Conservation (phyloP, 2,329 filamentous ascomycete species). For the Akanthomyces uredinophilus region DNA sequence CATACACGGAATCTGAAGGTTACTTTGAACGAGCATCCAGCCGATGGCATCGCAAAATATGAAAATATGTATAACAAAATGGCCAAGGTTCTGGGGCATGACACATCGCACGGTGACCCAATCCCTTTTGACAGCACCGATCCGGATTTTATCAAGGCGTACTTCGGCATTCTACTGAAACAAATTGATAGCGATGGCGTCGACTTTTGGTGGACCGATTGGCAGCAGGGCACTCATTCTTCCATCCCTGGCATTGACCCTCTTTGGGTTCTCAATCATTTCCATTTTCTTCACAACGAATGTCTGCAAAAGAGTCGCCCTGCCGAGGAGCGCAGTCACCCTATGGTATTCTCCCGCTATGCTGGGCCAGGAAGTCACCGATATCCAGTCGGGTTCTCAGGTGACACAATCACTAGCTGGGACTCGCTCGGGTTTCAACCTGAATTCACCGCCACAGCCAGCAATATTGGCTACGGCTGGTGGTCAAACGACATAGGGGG, state of each 20-base stretch:
- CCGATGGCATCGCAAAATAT: conserved; percentile 50
- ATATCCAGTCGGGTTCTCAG: conserved; percentile 61
- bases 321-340: conserved; percentile 19
- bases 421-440: conserved; percentile 57
- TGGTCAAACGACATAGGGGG: conserved; percentile 60
- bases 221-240: conserved; percentile 57
- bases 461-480: conserved; percentile 61
- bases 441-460: conserved; percentile 47
- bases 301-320: conserved; percentile 26
- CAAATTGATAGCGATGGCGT: conserved; percentile 50
- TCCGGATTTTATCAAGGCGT: conserved; percentile 51
- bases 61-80: conserved; percentile 54
- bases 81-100: conserved; percentile 45
- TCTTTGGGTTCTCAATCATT: conserved; percentile 61
- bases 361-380: conserved; percentile 45
- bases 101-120: conserved; percentile 43
- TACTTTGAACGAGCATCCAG: conserved; percentile 58
- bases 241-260: conserved; percentile 55
- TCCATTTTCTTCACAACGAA: conserved; percentile 52
- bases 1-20: conserved; percentile 48
- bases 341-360: conserved; percentile 52
- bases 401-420: conserved; percentile 57
- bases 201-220: conserved; percentile 66
- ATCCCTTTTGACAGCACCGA: conserved; percentile 53
- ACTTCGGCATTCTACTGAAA: conserved; percentile 52